Conservation (phyloP, 2,329 filamentous ascomycete genomes). For the Trichoderma guizhouense region DNA sequence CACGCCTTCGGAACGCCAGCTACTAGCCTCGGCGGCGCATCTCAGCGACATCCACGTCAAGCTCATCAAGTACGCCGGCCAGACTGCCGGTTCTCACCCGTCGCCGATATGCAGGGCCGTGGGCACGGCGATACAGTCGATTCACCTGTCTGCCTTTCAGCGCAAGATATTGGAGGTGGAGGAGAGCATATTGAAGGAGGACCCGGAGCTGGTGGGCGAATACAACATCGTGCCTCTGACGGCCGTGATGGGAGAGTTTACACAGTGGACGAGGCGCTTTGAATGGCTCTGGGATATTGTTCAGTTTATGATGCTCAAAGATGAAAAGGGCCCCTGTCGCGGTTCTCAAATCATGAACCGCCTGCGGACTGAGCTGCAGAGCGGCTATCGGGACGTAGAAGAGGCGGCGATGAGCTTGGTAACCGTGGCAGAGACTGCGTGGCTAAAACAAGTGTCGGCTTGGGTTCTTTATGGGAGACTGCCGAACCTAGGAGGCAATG, state of each 20-base stretch:
- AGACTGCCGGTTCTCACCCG: conserved; percentile 66
- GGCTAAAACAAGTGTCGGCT: conserved; percentile 84
- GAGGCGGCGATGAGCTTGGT: conserved; percentile 69
- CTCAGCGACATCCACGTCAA: conserved; percentile 75
- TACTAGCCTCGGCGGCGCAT: conserved; percentile 72
- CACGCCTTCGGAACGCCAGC: conserved; percentile 77
- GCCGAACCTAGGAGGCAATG: conserved; percentile 70
- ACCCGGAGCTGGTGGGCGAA: conserved; percentile 78
- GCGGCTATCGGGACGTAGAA: conserved; percentile 84
- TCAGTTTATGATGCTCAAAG: conserved; percentile 59
- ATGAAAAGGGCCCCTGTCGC: conserved; percentile 47
- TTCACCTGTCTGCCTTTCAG: conserved; percentile 78
- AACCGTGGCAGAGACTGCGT: conserved; percentile 79
- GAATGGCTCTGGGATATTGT: conserved; percentile 80
- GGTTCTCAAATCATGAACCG: conserved; percentile 75
- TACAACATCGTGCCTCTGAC: conserved; percentile 93
- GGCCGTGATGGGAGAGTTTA: conserved; percentile 77
- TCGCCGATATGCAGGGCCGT: conserved; percentile 87
- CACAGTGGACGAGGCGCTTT: conserved; percentile 79
- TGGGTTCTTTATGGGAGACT: conserved; percentile 89
- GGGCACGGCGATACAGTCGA: conserved; percentile 69
- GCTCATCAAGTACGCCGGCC: conserved; percentile 63
- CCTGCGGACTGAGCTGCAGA: conserved; percentile 72
- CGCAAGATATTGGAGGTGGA: conserved; percentile 83
- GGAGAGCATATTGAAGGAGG: conserved; percentile 67